These are phyloP conservation scores for Geotrichum klebahnii DNA, from an alignment of 1,139 yeast genomes.

Conservation along the genomic window DNA sequence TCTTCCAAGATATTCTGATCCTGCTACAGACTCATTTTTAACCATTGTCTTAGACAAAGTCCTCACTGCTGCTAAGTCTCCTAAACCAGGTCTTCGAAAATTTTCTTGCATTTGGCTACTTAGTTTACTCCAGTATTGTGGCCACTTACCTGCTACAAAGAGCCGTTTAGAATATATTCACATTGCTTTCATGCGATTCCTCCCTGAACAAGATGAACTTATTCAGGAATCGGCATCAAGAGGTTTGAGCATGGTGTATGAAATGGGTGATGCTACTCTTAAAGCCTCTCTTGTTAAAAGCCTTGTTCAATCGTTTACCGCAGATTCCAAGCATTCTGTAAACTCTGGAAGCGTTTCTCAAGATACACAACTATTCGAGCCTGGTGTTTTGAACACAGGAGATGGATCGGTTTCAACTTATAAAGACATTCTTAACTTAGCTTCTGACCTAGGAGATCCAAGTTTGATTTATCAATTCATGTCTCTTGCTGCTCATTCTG, in stretches of 20 bases:
- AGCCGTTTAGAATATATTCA: constrained; percentile 58
- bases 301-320: constrained; percentile 71
- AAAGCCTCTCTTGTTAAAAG: constrained; percentile 72
- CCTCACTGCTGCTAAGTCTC: constrained; percentile 51
- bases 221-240: constrained; percentile 89
- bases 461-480: constrained; percentile 88
- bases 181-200: constrained; percentile 62
- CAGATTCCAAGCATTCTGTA: constrained; percentile 54
- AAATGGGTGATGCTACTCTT: constrained; percentile 63
- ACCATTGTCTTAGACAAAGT: constrained; percentile 45
- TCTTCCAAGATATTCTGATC: constrained; percentile 7
- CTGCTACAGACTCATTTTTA: constrained; percentile 22
- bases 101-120: constrained; percentile 85
- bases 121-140: constrained; percentile 72
- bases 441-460: constrained; percentile 94
- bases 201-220: constrained; percentile 76
- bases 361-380: constrained; percentile 82
- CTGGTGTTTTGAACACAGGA: constrained; percentile 71
- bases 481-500: constrained; percentile 84
- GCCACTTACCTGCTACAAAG: constrained; percentile 46
- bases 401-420: constrained; percentile 88
- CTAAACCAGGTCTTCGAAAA: constrained; percentile 70
- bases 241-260: constrained; percentile 79
- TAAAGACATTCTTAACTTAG: constrained; percentile 69
- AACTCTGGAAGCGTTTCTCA: constrained; percentile 67